These are phyloP conservation scores for Trapa bicornis DNA, from an alignment of 345 rosid genomes.

Conservation along the genomic window DNA sequence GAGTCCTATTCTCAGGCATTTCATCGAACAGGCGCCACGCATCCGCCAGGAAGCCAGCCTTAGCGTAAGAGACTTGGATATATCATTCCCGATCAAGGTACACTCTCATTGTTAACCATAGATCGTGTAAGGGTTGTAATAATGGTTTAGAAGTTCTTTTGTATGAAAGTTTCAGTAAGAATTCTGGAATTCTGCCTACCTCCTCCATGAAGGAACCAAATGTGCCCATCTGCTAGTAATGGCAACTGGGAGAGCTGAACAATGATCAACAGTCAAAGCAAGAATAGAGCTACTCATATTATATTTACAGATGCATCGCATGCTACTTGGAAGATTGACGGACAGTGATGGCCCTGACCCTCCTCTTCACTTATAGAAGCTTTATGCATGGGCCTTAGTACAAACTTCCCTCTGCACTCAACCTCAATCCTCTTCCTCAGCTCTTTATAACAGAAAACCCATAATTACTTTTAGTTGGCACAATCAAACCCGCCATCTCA, in stretches of 20 bases:
- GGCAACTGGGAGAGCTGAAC: background rate
- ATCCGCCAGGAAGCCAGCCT: constrained; percentile 15
- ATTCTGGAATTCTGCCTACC: too few species aligned
- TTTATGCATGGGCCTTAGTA: background rate
- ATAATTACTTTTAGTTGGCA: background rate
- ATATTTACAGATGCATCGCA: background rate
- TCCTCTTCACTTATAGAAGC: background rate
- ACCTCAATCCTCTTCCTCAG: background rate
- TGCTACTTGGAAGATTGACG: background rate
- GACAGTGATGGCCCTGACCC: background rate
- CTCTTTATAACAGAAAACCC: background rate
- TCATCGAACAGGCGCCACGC: constrained; percentile 48
- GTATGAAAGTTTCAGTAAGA: too few species aligned
- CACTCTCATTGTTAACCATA: too few species aligned
- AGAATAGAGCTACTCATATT: background rate
- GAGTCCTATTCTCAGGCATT: constrained; percentile 25
- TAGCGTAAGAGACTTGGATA: constrained; percentile 7
- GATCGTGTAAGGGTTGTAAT: too few species aligned
- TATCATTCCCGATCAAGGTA: too few species aligned
- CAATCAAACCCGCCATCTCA: background rate
- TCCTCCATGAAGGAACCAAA: too few species aligned
- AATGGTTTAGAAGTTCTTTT: too few species aligned
- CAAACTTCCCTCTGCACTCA: background rate
- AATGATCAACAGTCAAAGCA: background rate
- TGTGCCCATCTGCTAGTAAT: too few species aligned